Percentiles rank a stretch among this genome's conserved stretches.
Evolutionary conservation across 495 filamentous ascomycete species (phyloP).

Genomic region (Penicillium steckii): DNA sequence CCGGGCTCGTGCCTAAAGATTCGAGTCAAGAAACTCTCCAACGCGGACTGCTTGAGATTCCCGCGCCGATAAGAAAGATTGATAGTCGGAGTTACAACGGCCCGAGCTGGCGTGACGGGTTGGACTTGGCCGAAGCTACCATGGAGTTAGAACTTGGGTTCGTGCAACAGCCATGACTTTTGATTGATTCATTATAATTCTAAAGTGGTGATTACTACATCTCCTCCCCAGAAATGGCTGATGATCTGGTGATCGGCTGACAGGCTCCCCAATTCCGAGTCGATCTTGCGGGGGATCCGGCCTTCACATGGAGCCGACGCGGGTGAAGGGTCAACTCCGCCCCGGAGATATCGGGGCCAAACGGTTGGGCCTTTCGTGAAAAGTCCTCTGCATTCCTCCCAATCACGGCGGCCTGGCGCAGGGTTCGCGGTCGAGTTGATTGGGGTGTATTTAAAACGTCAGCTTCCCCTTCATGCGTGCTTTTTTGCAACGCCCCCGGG

Average conservation of each 20-base stretch:
- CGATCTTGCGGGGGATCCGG: conserved; percentile 1
- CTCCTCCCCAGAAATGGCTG: not conserved
- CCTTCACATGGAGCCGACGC: conserved; percentile 11
- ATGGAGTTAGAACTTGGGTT: not conserved
- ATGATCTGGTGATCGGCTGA: not conserved
- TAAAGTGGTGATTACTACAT: too few relatives aligned
- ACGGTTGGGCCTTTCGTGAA: conserved; percentile 2
- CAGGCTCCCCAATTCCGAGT: not conserved
- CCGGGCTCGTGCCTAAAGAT: not conserved
- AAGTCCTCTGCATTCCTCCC: conserved; percentile 8
- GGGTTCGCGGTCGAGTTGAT: conserved; percentile 1
- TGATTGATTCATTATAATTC: too few relatives aligned
- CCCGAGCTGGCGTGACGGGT: conserved; percentile 18
- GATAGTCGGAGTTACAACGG: conserved; percentile 37
- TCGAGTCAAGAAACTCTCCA: not conserved
- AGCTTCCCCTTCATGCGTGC: not conserved
- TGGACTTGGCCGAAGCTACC: not conserved
- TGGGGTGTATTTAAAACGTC: conserved; percentile 8
- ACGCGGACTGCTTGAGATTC: too few relatives aligned
- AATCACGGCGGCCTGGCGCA: conserved; percentile 4
- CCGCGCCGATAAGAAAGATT: conserved; percentile 20
- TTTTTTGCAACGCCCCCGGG: conserved; percentile 14
- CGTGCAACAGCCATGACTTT: too few relatives aligned
- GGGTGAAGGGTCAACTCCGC: not conserved
- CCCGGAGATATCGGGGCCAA: conserved; percentile 23